Evolutionary conservation across 768 basidiomycete species (phyloP), one percentile per base, ranked within the genome.

Genomic region (Russula vinacea): DNA sequence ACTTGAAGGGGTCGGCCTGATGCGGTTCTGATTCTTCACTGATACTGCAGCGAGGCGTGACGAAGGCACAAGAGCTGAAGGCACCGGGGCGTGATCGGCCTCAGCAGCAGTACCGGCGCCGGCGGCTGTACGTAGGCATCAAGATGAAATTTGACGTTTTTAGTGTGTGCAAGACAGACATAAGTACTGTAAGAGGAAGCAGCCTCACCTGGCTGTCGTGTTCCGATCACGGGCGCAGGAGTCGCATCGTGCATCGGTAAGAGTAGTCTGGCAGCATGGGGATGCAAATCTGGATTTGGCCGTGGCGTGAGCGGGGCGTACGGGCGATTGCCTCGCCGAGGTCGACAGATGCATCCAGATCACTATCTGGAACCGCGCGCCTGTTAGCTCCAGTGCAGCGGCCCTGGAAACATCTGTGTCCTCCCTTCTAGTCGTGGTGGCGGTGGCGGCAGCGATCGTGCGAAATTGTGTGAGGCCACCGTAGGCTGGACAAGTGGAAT

Each of bases 271-370:
- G 37, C 16, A 2, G 29, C 17, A 42, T 14, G 3, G 53, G 13
- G 53, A 50, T 29, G 45, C 16, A 14, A 39, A 55, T 50, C 45
- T 60, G 50, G 39, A 47, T 32, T 47, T 26, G 19, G 45, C 26
- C 4, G 29, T 2, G 10, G 16, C 1, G 37, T 29, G 32, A 49
- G 11, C 11, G 39, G 14, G 8, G 45, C 2, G 59, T 26, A 17
- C 59, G 59, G 10, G 59, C 16, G 24, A 65, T 19, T 24, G 59
- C 55, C 40, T 65, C 59, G 13, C 64, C 64, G 6, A 65, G 49
- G 47, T 65, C 64, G 5, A 51, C 47, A 16, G 55, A 65, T 35
- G n/a, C 10, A 8, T 65, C 64, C 5, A 65, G n/a, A 37, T 61
- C 58, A 45, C 39, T 11, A 45, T 65, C 55, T 26, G 5, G 29